Evolutionary conservation across 768 basidiomycete genomes (phyloP), one percentile per base, ranked within the genome.

Genomic region (Grammothele lineata): DNA sequence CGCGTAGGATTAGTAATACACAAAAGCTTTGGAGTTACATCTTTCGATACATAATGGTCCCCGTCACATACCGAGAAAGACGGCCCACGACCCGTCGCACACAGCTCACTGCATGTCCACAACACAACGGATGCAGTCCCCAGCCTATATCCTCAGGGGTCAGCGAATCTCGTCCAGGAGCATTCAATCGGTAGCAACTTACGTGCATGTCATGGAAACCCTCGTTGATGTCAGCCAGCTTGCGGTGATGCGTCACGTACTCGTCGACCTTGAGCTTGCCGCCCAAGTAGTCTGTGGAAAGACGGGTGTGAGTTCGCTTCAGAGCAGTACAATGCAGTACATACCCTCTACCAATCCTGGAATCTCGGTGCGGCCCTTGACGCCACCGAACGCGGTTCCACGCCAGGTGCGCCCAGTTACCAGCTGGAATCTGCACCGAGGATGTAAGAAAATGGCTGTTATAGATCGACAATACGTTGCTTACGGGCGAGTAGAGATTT

Each of bases 201-300:
- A 93, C 91, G 71, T 97, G 92, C 94, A 99, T 98, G 62, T 95
- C 90, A 47, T 86, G 73, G 75, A 99, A 97, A 18, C 91, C 92
- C 40, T 82, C 74, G 67, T 90, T 90, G 62, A 93, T 87, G 5
- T 89, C 83, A 21, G 69, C 74, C 27, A 94, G 71, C 34, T 69
- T 77, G 58, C 84, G 78, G 57, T 80, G 72, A 69, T 98, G 95
- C 38, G 95, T 95, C 50, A 98, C 85, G 65, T 95, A 99, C 65
- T 98, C 92, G 62, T 99, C 94, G 43, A 99, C 83, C 70, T 86
- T 91, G 60, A 95, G 72, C 56, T 76, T 83, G 46, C 88, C 89
- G 15, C 72, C 64, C 50, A 93, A 76, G 67, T 94, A 95, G 55
- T 92, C 92, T 87, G 59, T 14, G 27, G 7, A n/a, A n/a, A n/a